Evolutionary conservation across 495 filamentous ascomycete species (phyloP).

Genomic region (Oleoguttula mirabilis): DNA sequence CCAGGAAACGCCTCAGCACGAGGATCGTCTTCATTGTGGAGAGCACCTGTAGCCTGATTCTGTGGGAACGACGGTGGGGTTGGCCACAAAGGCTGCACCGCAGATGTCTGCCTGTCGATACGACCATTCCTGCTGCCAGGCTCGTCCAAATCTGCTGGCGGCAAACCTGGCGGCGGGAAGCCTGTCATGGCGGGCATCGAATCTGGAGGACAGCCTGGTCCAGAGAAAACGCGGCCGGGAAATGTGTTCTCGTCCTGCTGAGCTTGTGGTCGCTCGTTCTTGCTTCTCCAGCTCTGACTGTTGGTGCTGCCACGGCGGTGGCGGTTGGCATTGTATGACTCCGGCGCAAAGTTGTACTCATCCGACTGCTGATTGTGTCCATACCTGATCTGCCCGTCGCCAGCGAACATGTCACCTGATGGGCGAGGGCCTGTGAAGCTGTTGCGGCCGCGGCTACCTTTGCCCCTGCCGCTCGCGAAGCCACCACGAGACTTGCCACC

Average conservation of each 20-base stretch:
- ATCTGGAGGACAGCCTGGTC: not conserved
- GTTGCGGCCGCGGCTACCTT: conserved; percentile 1
- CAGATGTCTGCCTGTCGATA: not conserved
- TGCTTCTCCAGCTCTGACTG: conserved; percentile 1
- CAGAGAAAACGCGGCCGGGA: conserved; percentile 1
- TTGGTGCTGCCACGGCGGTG: too few relatives aligned
- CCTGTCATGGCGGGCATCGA: not conserved
- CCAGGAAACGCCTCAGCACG: not conserved
- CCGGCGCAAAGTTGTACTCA: too few relatives aligned
- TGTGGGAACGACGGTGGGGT: not conserved
- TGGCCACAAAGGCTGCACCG: not conserved
- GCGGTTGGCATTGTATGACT: too few relatives aligned
- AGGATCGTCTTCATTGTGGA: too few relatives aligned
- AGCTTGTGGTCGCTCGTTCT: not conserved
- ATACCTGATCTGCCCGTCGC: too few relatives aligned
- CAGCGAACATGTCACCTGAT: too few relatives aligned
- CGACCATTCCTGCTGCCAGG: not conserved
- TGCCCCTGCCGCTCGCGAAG: conserved; percentile 1
- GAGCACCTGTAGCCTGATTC: too few relatives aligned
- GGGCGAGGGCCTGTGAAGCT: too few relatives aligned
- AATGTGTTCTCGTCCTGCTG: conserved; percentile 1
- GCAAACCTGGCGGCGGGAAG: not conserved
- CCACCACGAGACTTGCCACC: conserved; percentile 4
- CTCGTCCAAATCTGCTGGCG: too few relatives aligned
- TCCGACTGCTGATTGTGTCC: too few relatives aligned